Base-by-base conservation (phyloP, 2,329 filamentous ascomycete species). In the Aureobasidium sp. region DNA sequence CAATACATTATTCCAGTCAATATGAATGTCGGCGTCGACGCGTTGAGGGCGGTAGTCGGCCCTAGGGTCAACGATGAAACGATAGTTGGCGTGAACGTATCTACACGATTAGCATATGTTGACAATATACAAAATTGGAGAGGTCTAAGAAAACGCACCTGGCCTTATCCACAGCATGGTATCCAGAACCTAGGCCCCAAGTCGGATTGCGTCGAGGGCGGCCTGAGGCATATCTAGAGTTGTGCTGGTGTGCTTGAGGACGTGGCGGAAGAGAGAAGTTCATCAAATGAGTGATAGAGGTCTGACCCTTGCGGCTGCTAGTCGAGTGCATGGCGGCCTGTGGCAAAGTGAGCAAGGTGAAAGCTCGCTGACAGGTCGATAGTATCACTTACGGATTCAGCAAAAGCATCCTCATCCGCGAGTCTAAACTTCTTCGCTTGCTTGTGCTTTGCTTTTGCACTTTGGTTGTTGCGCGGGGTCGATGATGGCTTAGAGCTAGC, bases 71-170 rank as follows among this genome's bases (percentile, higher is more conserved):
- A 99, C 92, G 63, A 99, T 88, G 73, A 99, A 99, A 62, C 94
- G 88, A 73, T 99, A 99, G 74, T 99, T 99, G 66, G 94, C 92
- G 74, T 99, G 92, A 17, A 99, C 87, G 68, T 90, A 92, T 79
- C 87, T 88, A 63, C 13, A 52, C 24, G 26, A 26, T 71, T 56
- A 69, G 63, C 43, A 41, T 20, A 27, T 7, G 37, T 7, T 55
- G 4, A 17, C n/a, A 34, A 34, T 9, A 37, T 15, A 15, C 34
- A 15, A 15, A 13, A 15, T n/a, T 6, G 29, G 36, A 46, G 7
- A 29, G 37, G 12, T 15, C 37, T 5, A n/a, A 59, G 32, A 27
- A 27, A 32, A 55, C 70, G 63, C 82, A 93, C 81, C 89, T 87
- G 63, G 92, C 89, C 77, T 97, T 97, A 75, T 99, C 94, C 47